These are phyloP conservation scores for Colletotrichum tropicale DNA, from an alignment of 2,329 filamentous ascomycete genomes.

Conservation along the genomic window DNA sequence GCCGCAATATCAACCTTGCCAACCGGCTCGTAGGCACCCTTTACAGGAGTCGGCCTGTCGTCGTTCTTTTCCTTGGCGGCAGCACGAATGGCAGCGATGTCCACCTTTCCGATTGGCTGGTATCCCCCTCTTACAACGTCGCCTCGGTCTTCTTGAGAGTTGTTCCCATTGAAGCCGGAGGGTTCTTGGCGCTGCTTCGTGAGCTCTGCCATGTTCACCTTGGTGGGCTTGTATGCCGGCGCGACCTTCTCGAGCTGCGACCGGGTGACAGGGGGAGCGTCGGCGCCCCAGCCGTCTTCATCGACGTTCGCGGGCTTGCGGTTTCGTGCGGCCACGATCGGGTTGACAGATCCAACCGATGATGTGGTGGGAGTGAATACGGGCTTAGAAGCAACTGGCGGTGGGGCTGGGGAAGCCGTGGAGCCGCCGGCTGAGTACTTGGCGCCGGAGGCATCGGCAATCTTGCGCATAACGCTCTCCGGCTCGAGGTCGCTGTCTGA, in stretches of 20 bases:
- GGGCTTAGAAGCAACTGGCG: constrained; percentile 84
- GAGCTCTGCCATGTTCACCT: constrained; percentile 90
- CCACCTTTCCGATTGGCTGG: constrained; percentile 95
- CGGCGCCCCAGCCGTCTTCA: constrained; percentile 90
- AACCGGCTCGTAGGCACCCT: constrained; percentile 91
- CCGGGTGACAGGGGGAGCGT: constrained; percentile 89
- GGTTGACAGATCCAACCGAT: constrained; percentile 64
- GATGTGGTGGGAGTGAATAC: constrained; percentile 81
- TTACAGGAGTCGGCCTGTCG: constrained; percentile 83
- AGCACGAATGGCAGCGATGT: constrained; percentile 87
- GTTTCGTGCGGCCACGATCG: constrained; percentile 69
- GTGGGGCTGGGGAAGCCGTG: constrained; percentile 59
- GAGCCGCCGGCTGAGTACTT: constrained; percentile 82
- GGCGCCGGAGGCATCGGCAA: constrained; percentile 90
- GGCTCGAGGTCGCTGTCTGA: constrained; percentile 88
- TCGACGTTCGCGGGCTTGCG: constrained; percentile 67
- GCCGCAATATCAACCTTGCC: constrained; percentile 98
- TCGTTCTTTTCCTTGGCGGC: constrained; percentile 74
- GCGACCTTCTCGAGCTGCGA: constrained; percentile 90
- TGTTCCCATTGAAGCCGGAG: constrained; percentile 52
- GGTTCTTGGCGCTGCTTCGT: constrained; percentile 74
- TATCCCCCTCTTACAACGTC: constrained; percentile 87
- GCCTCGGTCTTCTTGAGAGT: constrained; percentile 43
- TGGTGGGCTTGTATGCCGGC: constrained; percentile 92
- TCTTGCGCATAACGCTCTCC: constrained; percentile 88